Conservation (phyloP, 2,329 filamentous ascomycete species). For the Fusarium brachygibbosum region DNA sequence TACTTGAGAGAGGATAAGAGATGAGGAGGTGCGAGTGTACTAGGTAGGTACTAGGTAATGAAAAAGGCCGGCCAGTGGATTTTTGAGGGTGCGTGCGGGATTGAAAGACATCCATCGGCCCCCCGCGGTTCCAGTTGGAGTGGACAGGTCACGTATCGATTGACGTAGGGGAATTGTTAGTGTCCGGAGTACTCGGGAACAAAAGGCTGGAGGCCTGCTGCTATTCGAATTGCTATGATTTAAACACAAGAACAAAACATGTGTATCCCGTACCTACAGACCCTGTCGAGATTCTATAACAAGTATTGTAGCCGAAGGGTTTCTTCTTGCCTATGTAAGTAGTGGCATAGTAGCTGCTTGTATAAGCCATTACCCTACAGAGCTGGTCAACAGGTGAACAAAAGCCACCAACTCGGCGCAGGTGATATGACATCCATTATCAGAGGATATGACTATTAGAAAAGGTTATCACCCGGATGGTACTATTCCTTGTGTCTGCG, state of each 20-base stretch:
- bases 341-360: neutral
- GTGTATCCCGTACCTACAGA: neutral
- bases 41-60: neutral
- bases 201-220: conserved; percentile 8
- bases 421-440: neutral
- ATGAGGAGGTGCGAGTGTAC: conserved; percentile 29
- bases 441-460: neutral
- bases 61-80: conserved; percentile 16
- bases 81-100: conserved; percentile 40
- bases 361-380: neutral
- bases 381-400: neutral
- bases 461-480: neutral
- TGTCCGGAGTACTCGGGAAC: conserved; percentile 39
- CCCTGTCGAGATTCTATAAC: neutral
- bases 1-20: conserved; percentile 6
- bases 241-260: neutral
- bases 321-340: neutral
- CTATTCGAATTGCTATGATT: neutral
- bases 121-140: conserved; percentile 41
- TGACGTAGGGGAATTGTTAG: conserved; percentile 40
- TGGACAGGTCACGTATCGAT: conserved; percentile 25
- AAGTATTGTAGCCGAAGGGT: neutral
- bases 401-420: neutral
- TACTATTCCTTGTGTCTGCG: neutral
- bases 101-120: conserved; percentile 36